phyloP scores from a whole-genome alignment of 2,329 filamentous ascomycete species.

The Colletotrichum lini region DNA sequence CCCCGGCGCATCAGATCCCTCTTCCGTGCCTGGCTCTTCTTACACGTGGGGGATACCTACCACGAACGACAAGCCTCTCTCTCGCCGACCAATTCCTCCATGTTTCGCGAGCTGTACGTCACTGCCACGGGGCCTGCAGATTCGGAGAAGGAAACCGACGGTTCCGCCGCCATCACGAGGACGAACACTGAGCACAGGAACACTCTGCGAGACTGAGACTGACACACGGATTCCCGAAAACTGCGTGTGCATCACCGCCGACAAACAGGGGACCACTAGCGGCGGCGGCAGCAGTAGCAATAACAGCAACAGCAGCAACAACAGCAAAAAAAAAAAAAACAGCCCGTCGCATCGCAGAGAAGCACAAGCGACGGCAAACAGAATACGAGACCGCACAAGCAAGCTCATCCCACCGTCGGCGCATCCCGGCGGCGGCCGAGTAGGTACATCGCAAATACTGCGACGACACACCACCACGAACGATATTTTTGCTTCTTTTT shows the following conservation, averaged over 20 bases:
- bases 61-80: background rate
- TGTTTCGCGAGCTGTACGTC: constrained; percentile 32
- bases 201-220: background rate
- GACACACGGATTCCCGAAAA: background rate
- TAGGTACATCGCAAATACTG: too few species aligned
- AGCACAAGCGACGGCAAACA: constrained; percentile 5
- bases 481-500: background rate
- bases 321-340: too few species aligned
- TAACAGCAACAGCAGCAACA: too few species aligned
- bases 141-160: constrained; percentile 8
- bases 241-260: background rate
- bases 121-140: constrained; percentile 25
- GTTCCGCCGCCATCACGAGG: background rate
- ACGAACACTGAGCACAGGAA: background rate
- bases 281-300: background rate
- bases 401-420: constrained; percentile 16
- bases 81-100: constrained; percentile 7
- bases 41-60: constrained; percentile 5
- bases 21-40: background rate
- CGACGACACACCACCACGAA: background rate
- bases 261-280: background rate
- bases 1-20: constrained; percentile 8
- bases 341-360: too few species aligned
- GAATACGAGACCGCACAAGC: background rate
- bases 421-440: background rate